Evolutionary conservation across 78 protist genomes (phyloP).

Genomic region (Chrysochromulina tobinii): DNA sequence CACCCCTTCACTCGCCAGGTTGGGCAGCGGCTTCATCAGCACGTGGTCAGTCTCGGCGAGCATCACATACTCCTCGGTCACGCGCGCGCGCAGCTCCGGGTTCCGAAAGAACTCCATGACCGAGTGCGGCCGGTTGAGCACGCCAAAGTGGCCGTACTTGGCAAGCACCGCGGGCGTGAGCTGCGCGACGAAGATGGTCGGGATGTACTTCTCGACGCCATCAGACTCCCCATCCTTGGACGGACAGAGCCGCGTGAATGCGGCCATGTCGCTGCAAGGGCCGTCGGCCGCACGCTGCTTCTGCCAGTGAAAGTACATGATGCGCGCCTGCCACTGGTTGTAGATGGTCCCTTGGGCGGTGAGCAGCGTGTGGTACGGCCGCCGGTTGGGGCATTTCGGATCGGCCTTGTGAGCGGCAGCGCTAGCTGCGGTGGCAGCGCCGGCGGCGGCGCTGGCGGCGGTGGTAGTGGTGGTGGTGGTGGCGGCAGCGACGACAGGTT

Average conservation of each 20-base stretch:
- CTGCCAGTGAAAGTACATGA: not conserved
- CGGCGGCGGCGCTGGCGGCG: too few species aligned
- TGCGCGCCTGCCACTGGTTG: not conserved
- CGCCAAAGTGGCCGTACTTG: conserved; percentile 2
- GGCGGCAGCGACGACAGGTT: too few species aligned
- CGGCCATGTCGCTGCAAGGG: not conserved
- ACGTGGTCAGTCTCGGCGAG: conserved; percentile 19
- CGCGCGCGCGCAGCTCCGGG: not conserved
- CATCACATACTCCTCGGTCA: too few species aligned
- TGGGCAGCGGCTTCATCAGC: not conserved
- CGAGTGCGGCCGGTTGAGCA: conserved; percentile 25
- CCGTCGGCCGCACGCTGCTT: not conserved
- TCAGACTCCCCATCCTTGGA: not conserved
- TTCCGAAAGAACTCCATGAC: not conserved
- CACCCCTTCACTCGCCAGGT: not conserved
- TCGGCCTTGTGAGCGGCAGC: too few species aligned
- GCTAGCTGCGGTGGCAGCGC: too few species aligned
- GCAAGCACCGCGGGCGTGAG: not conserved
- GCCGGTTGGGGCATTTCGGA: not conserved
- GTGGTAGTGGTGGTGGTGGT: too few species aligned
- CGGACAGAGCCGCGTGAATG: not conserved
- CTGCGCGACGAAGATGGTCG: not conserved
- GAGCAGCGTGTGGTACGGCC: conserved; percentile 19
- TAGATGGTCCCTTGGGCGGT: not conserved
- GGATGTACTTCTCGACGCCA: not conserved